Percentiles rank a stretch among this genome's conserved stretches.
Conservation (phyloP, 148 eudicot genomes). For the Camellia lanceoleosa region DNA sequence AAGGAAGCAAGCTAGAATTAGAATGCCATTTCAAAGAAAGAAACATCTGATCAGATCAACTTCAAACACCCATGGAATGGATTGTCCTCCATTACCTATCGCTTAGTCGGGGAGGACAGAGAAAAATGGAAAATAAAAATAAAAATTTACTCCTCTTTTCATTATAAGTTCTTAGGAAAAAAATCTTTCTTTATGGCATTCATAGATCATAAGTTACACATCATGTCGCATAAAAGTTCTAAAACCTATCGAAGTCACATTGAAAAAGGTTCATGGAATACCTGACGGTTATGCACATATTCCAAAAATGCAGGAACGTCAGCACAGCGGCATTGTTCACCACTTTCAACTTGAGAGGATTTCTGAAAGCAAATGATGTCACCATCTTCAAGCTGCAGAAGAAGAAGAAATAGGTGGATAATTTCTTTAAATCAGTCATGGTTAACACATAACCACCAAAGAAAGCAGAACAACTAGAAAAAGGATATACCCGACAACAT, state of each 20-base stretch:
- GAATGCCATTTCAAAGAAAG: not conserved
- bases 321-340: constrained; percentile 53
- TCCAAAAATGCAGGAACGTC: constrained; percentile 82
- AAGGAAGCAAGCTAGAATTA: not conserved
- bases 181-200: too few species aligned
- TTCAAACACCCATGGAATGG: not conserved
- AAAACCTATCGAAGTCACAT: not conserved
- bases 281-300: constrained; percentile 96
- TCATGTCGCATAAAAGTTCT: not conserved
- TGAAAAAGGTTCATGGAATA: constrained; percentile 15
- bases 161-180: too few species aligned
- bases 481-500: not conserved
- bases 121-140: not conserved
- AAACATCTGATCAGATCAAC: not conserved
- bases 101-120: not conserved
- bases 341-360: constrained; percentile 40
- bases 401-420: not conserved
- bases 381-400: constrained; percentile 83
- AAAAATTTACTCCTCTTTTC: too few species aligned
- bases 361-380: constrained; percentile 96
- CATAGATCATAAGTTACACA: too few species aligned
- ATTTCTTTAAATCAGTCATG: not conserved
- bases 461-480: not conserved
- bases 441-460: not conserved
- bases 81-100: not conserved